Conservation (phyloP, 306 rosid genomes). For the Citrullus amarus region DNA sequence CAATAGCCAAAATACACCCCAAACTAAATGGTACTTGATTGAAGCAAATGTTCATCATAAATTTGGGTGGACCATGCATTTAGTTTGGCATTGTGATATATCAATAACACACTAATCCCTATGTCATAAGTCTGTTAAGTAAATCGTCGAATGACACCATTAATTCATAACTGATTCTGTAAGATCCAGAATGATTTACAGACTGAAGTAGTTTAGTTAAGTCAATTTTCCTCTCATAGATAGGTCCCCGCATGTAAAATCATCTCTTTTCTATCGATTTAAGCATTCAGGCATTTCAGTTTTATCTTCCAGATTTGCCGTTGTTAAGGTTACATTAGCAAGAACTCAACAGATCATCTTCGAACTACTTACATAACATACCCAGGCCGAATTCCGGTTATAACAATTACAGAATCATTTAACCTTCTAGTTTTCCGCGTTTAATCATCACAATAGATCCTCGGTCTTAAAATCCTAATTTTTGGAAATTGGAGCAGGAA, state of each 20-base stretch:
- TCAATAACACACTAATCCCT: not conserved
- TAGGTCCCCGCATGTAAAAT: not conserved
- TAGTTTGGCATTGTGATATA: not conserved
- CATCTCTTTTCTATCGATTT: not conserved
- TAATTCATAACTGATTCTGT: not conserved
- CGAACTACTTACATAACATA: not conserved
- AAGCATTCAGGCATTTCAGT: not conserved
- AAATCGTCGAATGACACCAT: not conserved
- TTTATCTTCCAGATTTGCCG: not conserved
- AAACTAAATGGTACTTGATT: not conserved
- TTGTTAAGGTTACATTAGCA: not conserved
- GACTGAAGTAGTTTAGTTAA: not conserved
- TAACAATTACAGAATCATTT: not conserved
- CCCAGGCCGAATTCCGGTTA: not conserved
- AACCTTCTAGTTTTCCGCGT: not conserved
- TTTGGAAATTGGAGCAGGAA: not conserved
- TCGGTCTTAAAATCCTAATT: not conserved
- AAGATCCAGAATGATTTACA: not conserved
- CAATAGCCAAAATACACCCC: not conserved
- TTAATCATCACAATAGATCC: not conserved
- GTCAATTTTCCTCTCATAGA: not conserved
- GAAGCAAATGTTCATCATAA: not conserved
- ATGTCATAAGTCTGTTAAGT: not conserved
- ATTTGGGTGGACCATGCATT: not conserved
- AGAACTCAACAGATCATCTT: not conserved